These are phyloP conservation scores for Peronospora farinosa DNA, from an alignment of 352 stramenopile species.

Conservation along the genomic window DNA sequence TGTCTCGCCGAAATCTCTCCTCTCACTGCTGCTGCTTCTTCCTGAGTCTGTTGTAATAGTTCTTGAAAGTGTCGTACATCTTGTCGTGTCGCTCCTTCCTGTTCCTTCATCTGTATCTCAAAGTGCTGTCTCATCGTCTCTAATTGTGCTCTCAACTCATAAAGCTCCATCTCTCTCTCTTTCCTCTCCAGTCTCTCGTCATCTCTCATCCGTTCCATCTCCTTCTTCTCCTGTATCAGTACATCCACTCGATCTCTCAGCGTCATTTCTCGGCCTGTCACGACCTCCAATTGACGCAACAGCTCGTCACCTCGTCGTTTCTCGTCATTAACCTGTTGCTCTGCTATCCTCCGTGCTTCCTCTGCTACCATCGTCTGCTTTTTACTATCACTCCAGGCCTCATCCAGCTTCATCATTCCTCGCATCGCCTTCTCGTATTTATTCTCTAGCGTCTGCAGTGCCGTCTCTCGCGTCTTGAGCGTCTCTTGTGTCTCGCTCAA, in stretches of 20 bases:
- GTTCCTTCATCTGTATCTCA: slow-evolving; percentile 25
- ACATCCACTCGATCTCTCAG: slow-evolving; percentile 15
- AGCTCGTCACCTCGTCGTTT: slow-evolving; percentile 20
- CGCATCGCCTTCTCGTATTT: slow-evolving; percentile 64
- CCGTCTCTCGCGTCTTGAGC: slow-evolving; percentile 35
- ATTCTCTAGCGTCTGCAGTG: slow-evolving; percentile 41
- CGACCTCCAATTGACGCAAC: slow-evolving; percentile 15
- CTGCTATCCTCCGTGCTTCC: slow-evolving; percentile 21
- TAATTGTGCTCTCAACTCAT: slow-evolving; percentile 24
- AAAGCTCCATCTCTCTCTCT: slow-evolving; percentile 11
- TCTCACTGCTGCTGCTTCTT: slow-evolving; percentile 37
- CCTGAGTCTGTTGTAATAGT: slow-evolving; percentile 31
- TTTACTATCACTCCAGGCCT: slow-evolving; percentile 59
- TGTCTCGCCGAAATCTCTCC: slow-evolving; percentile 52
- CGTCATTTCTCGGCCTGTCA: slow-evolving; percentile 9
- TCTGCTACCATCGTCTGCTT: slow-evolving; percentile 22
- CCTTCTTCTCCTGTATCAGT: slow-evolving; percentile 33
- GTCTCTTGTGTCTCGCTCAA: slow-evolving; percentile 48
- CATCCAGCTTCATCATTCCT: slow-evolving; percentile 65
- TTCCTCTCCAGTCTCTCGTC: slow-evolving; percentile 11
- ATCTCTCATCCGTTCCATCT: slow-evolving; percentile 27
- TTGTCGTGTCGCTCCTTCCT: slow-evolving; percentile 27
- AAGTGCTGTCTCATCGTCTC: slow-evolving; percentile 24
- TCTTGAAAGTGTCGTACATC: slow-evolving; percentile 27
- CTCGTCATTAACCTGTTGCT: slow-evolving; percentile 4